Conservation (phyloP, 225 moss, liverwort and hornwort genomes). For the Sphagnum contortum region DNA sequence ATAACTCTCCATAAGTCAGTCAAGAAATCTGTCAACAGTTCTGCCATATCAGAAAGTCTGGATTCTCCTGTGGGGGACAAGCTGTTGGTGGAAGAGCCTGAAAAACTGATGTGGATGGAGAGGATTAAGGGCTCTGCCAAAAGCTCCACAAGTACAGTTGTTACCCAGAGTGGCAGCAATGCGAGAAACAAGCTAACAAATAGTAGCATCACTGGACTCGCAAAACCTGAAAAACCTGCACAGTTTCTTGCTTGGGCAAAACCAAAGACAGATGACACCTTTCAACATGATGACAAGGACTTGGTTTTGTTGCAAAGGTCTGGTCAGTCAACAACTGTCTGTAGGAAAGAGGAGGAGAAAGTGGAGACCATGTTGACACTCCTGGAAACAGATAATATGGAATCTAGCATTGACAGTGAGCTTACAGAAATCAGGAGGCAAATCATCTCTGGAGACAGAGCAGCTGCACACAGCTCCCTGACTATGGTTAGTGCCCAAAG, state of each 20-base stretch:
- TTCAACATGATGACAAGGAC: too few relatives aligned
- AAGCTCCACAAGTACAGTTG: conserved; percentile 36
- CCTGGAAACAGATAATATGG: conserved; percentile 14
- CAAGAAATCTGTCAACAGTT: too few relatives aligned
- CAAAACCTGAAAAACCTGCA: conserved; percentile 34
- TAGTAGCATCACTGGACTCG: conserved; percentile 1
- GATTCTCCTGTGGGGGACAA: too few relatives aligned
- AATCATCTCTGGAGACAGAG: conserved; percentile 33
- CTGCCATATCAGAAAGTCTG: too few relatives aligned
- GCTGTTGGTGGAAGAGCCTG: background rate
- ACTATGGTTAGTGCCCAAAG: conserved; percentile 30
- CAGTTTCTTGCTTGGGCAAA: background rate
- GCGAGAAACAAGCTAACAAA: too few relatives aligned
- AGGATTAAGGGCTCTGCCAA: conserved; percentile 38
- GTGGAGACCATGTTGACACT: conserved; percentile 8
- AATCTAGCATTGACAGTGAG: conserved; percentile 20
- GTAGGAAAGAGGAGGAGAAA: conserved; percentile 18
- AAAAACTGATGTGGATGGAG: conserved; percentile 41
- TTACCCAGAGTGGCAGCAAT: background rate
- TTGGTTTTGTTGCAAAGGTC: conserved; percentile 5
- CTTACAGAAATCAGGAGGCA: conserved; percentile 42
- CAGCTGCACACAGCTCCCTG: conserved; percentile 29
- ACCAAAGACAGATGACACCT: too few relatives aligned
- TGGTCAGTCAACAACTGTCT: conserved; percentile 17
- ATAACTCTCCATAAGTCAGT: too few relatives aligned